phyloP scores from a whole-genome alignment of 495 filamentous ascomycete genomes.

The Chaetomium fimeti region DNA sequence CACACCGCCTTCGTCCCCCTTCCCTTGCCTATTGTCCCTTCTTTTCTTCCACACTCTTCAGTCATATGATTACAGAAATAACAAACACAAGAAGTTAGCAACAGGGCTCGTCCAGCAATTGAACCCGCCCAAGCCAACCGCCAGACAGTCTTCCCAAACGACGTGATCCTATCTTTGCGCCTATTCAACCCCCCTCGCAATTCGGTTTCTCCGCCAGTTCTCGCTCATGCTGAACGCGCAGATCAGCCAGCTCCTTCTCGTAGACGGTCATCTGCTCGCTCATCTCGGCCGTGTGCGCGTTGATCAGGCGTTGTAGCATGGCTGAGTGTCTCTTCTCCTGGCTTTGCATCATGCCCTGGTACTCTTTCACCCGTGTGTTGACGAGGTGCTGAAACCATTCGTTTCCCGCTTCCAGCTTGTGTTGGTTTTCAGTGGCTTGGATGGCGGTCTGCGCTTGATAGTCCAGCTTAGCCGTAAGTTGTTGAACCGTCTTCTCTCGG shows the following conservation, averaged over 20 bases:
- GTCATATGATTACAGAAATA: too few relatives aligned
- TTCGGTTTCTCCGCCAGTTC: not conserved
- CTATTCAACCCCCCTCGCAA: not conserved
- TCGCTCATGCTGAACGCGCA: not conserved
- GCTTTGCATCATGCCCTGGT: not conserved
- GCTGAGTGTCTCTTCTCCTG: not conserved
- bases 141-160: not conserved
- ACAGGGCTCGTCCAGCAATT: not conserved
- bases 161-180: not conserved
- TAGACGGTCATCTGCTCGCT: not conserved
- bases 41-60: too few relatives aligned
- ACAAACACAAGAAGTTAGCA: too few relatives aligned
- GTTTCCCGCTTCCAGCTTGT: not conserved
- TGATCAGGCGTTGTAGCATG: not conserved
- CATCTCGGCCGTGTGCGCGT: constrained; percentile 2
- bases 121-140: not conserved
- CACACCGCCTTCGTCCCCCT: too few relatives aligned
- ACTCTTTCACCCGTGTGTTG: not conserved
- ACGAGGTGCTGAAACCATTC: not conserved
- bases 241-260: not conserved
- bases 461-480: not conserved
- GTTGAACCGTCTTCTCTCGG: not conserved
- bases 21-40: too few relatives aligned
- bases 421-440: not conserved
- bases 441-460: not conserved